Base-by-base conservation (phyloP, 371 early-diverging fungal species). In the Capillidium heterosporum region DNA sequence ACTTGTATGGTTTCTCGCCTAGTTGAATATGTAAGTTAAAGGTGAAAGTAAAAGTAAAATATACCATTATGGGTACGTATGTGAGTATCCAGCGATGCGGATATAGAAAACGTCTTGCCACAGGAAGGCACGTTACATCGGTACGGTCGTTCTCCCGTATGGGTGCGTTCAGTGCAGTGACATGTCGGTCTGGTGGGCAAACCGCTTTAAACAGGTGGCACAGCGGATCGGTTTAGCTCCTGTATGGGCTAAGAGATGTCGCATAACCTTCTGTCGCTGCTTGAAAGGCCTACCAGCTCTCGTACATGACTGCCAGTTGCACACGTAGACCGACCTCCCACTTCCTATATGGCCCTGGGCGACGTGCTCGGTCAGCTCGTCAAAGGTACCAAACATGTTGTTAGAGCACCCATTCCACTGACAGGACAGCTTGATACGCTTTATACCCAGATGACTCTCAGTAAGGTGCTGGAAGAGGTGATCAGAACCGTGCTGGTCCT, bases 81-180 rank as follows among this genome's bases (percentile, higher is more conserved):
- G 61, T 85, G 85, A 31, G 82, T 77, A 1, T 81, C 83, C 29
- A 85, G 57, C 1, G 85, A 80, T 19, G 82, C 80, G 1, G 80
- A 71, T 26, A 84, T 76, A 0, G 83, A 75, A 69, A 94, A 94
- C 28, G 74, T 64, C 53, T 84, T 82, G 21, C 27, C 40, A 24
- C 58, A 58, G 31, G 28, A 27, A 11, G 48, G 15, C n/a, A 39
- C 40, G 8, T 40, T 5, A 54, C 92, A 91, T 55, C 74, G 75
- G 67, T 76, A 90, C 0, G 94, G 94, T 53, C 77, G 83, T 65
- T 87, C 89, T 17, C 90, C 91, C 1, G 89, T 89, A 59, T 91
- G 91, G 0, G 77, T 81, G 23, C 84, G 70, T 76, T 80, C n/a
- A 74, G 59, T 87, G 88, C 57, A 83, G 85, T n/a, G 78, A 74